Evolutionary conservation across 805 yeast species (phyloP), one percentile per base, ranked within the genome.

Genomic region (Nakazawaea wyomingensis): DNA sequence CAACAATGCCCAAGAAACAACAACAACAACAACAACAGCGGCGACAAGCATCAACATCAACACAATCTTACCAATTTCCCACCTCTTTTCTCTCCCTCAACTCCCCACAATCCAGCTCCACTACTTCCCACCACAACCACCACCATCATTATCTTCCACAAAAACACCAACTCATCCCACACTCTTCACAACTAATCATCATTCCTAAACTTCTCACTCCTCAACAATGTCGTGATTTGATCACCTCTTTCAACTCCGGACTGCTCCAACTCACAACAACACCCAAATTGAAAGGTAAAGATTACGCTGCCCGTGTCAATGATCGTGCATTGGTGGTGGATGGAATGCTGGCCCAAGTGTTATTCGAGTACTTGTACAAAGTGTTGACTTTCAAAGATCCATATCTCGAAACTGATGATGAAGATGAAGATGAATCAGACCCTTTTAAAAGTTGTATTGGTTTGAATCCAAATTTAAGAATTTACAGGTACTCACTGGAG

Each of bases 301-400:
- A 66, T 9, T 79, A 76, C 49, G 85, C 85, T 2, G 75, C 76
- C 0, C 59, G 85, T 30, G 68, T 67, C 34, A 80, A 80, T 49
- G 85, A 78, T 50, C 55, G 85, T 19, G 60, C 65, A 2, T 54
- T 67, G 5, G 46, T 71, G 5, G 56, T 57, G 3, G 80, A 78
- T 53, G 43, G 52, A 7, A 46, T 48, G 0, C 54, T 62, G 0
- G 64, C 81, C 0, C 52, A 53, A 4, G 50, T 55, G 5, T 53
- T 78, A 26, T 77, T 80, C 79, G 40, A 50, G 7, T 70, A 69
- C 47, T 57, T 79, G 18, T 47, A 47, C 13, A 51, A 54, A 3
- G 41, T 69, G 2, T 48, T 67, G 9, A 48, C 54, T 18, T 57
- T 55, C 5, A 57, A 62, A 6, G 57, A 50, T 10, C 55, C 57